Percentiles rank a stretch among this genome's conserved stretches.
Conservation (phyloP, 345 rosid genomes). For the Barbarea vulgaris region DNA sequence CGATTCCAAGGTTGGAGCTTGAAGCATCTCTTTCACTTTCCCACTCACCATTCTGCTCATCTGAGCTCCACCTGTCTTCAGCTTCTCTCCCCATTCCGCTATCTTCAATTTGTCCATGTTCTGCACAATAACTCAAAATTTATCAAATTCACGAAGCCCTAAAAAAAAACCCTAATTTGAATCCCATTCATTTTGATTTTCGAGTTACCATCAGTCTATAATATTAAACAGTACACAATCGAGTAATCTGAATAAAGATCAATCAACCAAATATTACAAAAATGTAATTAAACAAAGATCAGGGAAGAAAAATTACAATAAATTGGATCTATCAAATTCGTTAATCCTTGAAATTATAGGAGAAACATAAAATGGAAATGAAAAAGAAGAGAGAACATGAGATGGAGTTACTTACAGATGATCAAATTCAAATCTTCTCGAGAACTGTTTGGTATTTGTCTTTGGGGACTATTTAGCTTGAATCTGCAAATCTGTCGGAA, state of each 20-base stretch:
- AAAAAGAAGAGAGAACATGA: constrained; percentile 9
- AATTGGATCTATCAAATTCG: constrained; percentile 17
- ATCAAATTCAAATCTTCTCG: constrained; percentile 19
- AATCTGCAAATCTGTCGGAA: constrained; percentile 35
- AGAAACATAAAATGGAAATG: neutral
- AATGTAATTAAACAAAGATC: constrained; percentile 4
- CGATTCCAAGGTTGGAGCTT: constrained; percentile 74
- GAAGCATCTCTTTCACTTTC: constrained; percentile 83
- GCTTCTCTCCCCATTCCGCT: constrained; percentile 69
- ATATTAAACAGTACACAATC: neutral
- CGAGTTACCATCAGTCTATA: constrained; percentile 4
- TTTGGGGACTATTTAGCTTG: neutral
- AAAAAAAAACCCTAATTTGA: constrained; percentile 10
- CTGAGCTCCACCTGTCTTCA: constrained; percentile 80
- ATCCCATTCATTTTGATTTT: neutral
- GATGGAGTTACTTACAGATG: constrained; percentile 20
- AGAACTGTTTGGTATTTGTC: neutral
- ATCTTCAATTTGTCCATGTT: constrained; percentile 72
- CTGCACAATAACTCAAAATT: neutral
- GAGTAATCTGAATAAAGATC: neutral
- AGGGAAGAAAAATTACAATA: neutral
- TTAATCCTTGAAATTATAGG: neutral
- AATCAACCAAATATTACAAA: neutral
- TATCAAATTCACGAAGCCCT: neutral
- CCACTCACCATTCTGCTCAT: constrained; percentile 77